Conservation (phyloP, 495 filamentous ascomycete species). For the Opeltia flavorubescens region DNA sequence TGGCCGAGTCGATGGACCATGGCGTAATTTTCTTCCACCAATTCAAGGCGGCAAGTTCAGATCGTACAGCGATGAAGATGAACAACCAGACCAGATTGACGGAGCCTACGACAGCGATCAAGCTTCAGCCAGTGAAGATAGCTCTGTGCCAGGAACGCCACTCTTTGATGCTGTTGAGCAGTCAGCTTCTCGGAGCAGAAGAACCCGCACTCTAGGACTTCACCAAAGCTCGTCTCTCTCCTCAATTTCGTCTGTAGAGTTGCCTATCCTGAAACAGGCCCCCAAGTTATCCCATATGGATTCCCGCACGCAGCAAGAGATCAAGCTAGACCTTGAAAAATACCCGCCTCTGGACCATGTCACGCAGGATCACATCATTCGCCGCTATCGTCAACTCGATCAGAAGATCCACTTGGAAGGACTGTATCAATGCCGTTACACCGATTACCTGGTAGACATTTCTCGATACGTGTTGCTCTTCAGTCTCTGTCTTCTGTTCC, state of each 20-base stretch:
- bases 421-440: conserved; percentile 79
- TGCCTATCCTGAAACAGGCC: conserved; percentile 24
- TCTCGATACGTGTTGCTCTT: conserved; percentile 66
- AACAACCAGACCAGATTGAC: conserved; percentile 9
- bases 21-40: conserved; percentile 82
- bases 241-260: conserved; percentile 31
- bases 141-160: conserved; percentile 43
- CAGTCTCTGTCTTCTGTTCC: conserved; percentile 43
- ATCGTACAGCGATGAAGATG: conserved; percentile 28
- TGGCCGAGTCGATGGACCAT: conserved; percentile 65
- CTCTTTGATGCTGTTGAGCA: conserved; percentile 46
- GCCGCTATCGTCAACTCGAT: conserved; percentile 65
- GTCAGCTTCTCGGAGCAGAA: conserved; percentile 20
- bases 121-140: conserved; percentile 28
- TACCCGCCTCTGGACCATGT: conserved; percentile 67
- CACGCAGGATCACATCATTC: conserved; percentile 66
- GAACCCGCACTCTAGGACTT: conserved; percentile 15
- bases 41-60: conserved; percentile 86
- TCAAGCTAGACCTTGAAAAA: conserved; percentile 60
- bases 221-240: conserved; percentile 22
- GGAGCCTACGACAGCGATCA: conserved; percentile 24
- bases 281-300: conserved; percentile 53
- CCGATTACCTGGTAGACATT: conserved; percentile 60
- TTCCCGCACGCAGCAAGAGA: conserved; percentile 56
- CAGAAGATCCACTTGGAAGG: conserved; percentile 56